A percentile compares a stretch with the other conserved stretches of the same genome.
Evolutionary conservation across 2,329 filamentous ascomycete genomes (phyloP).

Genomic region (Thyridium curvatum): DNA sequence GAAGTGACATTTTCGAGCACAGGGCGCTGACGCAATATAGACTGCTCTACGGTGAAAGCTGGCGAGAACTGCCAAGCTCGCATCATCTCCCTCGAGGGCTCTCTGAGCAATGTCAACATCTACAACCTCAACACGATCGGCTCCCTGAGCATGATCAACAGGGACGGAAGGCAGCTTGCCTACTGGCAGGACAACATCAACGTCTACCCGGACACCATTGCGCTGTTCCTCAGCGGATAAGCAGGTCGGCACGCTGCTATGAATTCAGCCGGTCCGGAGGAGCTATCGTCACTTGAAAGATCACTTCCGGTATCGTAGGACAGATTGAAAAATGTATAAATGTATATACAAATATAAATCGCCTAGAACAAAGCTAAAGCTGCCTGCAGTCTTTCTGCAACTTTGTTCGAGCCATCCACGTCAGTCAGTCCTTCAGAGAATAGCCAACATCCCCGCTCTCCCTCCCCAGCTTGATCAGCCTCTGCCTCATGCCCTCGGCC

Average conservation of each 20-base stretch:
- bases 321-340: too few species aligned
- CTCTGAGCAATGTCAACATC: constrained; percentile 22
- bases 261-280: too few species aligned
- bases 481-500: constrained; percentile 58
- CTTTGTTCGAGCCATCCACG: too few species aligned
- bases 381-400: too few species aligned
- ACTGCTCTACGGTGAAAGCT: constrained; percentile 37
- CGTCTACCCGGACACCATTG: constrained; percentile 29
- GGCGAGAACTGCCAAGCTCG: constrained; percentile 39
- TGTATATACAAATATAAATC: too few species aligned
- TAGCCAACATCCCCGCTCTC: constrained; percentile 58
- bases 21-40: constrained; percentile 3
- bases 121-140: constrained; percentile 42
- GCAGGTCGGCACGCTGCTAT: too few species aligned
- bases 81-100: constrained; percentile 22
- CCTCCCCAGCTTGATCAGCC: constrained; percentile 55
- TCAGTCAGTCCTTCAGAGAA: constrained; percentile 51
- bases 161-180: constrained; percentile 25
- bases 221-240: constrained; percentile 15
- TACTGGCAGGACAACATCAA: constrained; percentile 29
- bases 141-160: constrained; percentile 29
- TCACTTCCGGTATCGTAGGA: too few species aligned
- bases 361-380: too few species aligned
- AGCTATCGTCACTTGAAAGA: too few species aligned
- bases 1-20: neutral